A percentile compares a stretch with the other conserved stretches of the same genome.
Conservation (phyloP, 1,284 basidiomycete genomes). For the Leccinum solheimii region DNA sequence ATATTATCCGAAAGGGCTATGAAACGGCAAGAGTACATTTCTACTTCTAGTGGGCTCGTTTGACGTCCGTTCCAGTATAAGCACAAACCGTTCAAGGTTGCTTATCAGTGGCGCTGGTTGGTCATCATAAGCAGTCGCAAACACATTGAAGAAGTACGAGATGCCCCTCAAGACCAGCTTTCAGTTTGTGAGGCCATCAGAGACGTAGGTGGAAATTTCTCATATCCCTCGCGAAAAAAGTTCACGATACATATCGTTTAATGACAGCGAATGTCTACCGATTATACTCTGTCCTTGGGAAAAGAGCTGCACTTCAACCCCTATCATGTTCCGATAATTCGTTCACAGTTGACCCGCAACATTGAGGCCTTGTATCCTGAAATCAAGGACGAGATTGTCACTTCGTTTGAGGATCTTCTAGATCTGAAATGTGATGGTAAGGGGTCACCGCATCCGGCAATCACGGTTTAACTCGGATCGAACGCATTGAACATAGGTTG, state of each 20-base stretch:
- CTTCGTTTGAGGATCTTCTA: constrained; percentile 31
- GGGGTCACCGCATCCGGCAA: background rate
- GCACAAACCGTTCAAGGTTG: constrained; percentile 42
- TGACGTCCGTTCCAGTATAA: constrained; percentile 32
- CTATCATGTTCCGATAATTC: constrained; percentile 31
- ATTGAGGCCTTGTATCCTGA: constrained; percentile 28
- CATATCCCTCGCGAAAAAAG: background rate
- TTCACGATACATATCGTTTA: background rate
- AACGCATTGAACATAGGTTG: background rate
- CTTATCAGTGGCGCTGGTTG: constrained; percentile 40
- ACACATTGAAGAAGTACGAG: constrained; percentile 43
- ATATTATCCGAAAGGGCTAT: constrained; percentile 27
- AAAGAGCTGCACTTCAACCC: constrained; percentile 15
- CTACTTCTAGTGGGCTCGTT: background rate
- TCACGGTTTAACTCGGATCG: background rate
- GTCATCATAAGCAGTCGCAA: constrained; percentile 41
- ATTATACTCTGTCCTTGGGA: background rate
- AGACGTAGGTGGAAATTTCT: background rate
- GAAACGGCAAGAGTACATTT: constrained; percentile 10
- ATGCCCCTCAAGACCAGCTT: constrained; percentile 20
- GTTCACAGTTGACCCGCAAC: constrained; percentile 34
- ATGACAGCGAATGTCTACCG: background rate
- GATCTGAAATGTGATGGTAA: constrained; percentile 20
- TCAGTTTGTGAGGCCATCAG: background rate
- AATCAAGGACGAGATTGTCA: constrained; percentile 36